Evolutionary conservation across 2,329 filamentous ascomycete species (phyloP).

Genomic region (Diaporthe vexans): DNA sequence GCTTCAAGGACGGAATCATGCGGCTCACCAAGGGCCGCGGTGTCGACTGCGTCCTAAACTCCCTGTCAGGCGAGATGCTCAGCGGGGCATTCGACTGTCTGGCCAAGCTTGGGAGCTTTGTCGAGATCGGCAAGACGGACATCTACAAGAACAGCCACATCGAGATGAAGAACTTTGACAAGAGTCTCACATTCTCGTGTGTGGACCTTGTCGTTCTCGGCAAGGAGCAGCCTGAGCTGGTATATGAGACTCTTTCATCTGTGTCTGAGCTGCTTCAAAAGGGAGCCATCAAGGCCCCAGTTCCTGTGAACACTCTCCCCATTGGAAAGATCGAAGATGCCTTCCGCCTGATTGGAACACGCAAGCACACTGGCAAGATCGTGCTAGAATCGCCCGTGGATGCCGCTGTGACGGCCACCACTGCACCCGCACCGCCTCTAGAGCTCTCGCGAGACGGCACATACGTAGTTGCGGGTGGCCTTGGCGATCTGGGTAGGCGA

Average conservation of each 20-base stretch:
- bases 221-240: not conserved
- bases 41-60: conserved; percentile 42
- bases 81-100: conserved; percentile 50
- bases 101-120: conserved; percentile 49
- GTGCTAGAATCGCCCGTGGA: conserved; percentile 45
- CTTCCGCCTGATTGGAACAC: conserved; percentile 59
- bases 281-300: not conserved
- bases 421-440: conserved; percentile 32
- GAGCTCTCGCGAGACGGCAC: conserved; percentile 45
- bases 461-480: conserved; percentile 52
- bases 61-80: conserved; percentile 46
- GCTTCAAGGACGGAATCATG: conserved; percentile 35
- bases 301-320: conserved; percentile 52
- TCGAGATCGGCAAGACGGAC: conserved; percentile 52
- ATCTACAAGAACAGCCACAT: conserved; percentile 50
- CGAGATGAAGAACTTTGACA: conserved; percentile 53
- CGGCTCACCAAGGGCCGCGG: conserved; percentile 35
- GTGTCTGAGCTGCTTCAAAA: not conserved
- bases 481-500: conserved; percentile 50
- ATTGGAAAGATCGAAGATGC: conserved; percentile 55
- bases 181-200: conserved; percentile 37
- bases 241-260: conserved; percentile 28
- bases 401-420: conserved; percentile 42
- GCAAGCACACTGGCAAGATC: conserved; percentile 58
- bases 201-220: conserved; percentile 37